phyloP scores from a whole-genome alignment of 1,284 basidiomycete species.

The Cystobasidium sp. region DNA sequence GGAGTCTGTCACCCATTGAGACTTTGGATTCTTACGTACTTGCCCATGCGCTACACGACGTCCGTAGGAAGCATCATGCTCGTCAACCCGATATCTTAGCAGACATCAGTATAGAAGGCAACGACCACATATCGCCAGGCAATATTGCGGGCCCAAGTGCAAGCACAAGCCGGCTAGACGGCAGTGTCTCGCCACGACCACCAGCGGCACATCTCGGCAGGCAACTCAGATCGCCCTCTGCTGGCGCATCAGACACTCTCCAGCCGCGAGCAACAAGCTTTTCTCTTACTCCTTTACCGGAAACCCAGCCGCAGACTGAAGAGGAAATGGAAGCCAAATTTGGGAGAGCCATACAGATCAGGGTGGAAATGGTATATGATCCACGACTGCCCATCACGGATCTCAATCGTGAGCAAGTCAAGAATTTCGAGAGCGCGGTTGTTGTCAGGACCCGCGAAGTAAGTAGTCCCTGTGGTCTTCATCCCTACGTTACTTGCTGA shows the following conservation, averaged over 20 bases:
- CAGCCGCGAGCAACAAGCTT: background rate
- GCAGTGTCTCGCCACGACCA: too few relatives aligned
- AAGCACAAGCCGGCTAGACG: background rate
- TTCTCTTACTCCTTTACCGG: constrained; percentile 20
- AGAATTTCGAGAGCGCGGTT: constrained; percentile 1
- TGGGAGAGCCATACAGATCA: constrained; percentile 13
- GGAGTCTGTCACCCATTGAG: constrained; percentile 30
- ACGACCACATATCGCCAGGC: background rate
- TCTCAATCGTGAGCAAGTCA: constrained; percentile 4
- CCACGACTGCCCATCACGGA: constrained; percentile 9
- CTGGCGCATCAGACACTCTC: background rate
- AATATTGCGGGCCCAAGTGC: background rate
- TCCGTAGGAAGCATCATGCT: constrained; percentile 24
- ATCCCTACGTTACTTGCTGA: background rate
- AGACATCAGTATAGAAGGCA: background rate
- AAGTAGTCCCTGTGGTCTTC: background rate
- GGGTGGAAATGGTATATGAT: constrained; percentile 32
- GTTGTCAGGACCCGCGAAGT: constrained; percentile 25
- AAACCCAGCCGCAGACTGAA: constrained; percentile 21
- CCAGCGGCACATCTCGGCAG: background rate
- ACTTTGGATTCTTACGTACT: constrained; percentile 15
- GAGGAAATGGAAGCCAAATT: constrained; percentile 30
- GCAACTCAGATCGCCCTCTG: constrained; percentile 21
- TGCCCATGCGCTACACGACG: constrained; percentile 23
- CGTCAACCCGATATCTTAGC: background rate